Conservation (phyloP, 1,284 basidiomycete species). For the Marasmius sp. region DNA sequence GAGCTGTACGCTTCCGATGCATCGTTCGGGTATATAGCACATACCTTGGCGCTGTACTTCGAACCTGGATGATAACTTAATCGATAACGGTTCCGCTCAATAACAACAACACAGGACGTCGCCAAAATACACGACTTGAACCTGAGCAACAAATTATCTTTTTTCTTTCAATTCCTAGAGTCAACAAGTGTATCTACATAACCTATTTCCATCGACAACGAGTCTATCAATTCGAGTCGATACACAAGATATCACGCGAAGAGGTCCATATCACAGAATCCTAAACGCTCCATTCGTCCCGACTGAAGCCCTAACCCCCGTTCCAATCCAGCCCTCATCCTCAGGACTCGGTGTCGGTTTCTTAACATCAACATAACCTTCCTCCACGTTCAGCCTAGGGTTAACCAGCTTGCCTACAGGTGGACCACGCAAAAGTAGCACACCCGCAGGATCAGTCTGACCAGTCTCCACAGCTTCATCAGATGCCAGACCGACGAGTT, state of each 20-base stretch:
- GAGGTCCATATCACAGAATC: neutral
- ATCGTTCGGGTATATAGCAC: too few species aligned
- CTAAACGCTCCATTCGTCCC: conserved; percentile 64
- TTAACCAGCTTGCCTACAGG: conserved; percentile 53
- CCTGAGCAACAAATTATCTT: too few species aligned
- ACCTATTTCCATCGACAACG: too few species aligned
- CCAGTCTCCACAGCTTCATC: conserved; percentile 64
- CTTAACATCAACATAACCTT: conserved; percentile 34
- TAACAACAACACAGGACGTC: too few species aligned
- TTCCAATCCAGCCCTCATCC: conserved; percentile 51
- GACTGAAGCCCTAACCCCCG: conserved; percentile 46
- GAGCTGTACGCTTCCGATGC: too few species aligned
- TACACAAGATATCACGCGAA: too few species aligned
- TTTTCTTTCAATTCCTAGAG: too few species aligned
- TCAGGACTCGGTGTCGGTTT: conserved; percentile 23
- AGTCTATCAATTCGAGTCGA: neutral
- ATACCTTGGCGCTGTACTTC: too few species aligned
- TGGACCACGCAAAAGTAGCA: conserved; percentile 48
- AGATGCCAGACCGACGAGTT: conserved; percentile 56
- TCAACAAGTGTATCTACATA: too few species aligned
- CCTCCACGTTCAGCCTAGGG: conserved; percentile 28
- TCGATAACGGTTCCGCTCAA: too few species aligned
- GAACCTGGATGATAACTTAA: too few species aligned
- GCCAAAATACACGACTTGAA: too few species aligned
- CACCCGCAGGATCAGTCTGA: conserved; percentile 49